Percentiles rank a stretch among this genome's conserved stretches.
Conservation (phyloP, 257 asterid species). For the Rauvolfia tetraphylla region DNA sequence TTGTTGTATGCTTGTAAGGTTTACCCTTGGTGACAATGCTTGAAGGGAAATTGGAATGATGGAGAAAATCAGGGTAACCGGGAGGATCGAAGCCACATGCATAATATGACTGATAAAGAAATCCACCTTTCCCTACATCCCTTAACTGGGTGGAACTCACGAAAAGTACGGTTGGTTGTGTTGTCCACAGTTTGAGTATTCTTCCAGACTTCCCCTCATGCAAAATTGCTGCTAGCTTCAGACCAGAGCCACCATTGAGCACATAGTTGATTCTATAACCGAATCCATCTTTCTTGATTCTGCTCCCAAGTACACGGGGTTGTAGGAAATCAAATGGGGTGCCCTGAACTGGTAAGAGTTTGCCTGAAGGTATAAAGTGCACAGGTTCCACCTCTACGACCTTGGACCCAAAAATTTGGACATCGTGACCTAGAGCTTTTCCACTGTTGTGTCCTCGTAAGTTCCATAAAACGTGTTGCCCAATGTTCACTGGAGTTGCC, state of each 20-base stretch:
- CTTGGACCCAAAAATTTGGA: constrained; percentile 24
- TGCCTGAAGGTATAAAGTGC: constrained; percentile 20
- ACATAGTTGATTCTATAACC: constrained; percentile 29
- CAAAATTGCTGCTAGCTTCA: constrained; percentile 13
- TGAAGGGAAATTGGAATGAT: constrained; percentile 12
- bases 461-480: constrained; percentile 29
- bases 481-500: constrained; percentile 31
- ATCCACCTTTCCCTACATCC: constrained; percentile 7
- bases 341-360: constrained; percentile 9
- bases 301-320: constrained; percentile 13
- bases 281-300: constrained; percentile 11
- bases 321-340: constrained; percentile 24
- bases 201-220: constrained; percentile 22
- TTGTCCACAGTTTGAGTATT: constrained; percentile 15
- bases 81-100: constrained; percentile 14
- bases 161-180: constrained; percentile 8
- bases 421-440: constrained; percentile 17
- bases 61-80: constrained; percentile 8
- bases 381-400: constrained; percentile 4
- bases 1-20: background rate
- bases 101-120: background rate
- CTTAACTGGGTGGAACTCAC: background rate
- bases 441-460: constrained; percentile 28
- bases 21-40: constrained; percentile 1
- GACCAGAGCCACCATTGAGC: background rate